These are phyloP conservation scores for Chaetomium sp. DNA, from an alignment of 2,329 filamentous ascomycete genomes.

Conservation along the genomic window DNA sequence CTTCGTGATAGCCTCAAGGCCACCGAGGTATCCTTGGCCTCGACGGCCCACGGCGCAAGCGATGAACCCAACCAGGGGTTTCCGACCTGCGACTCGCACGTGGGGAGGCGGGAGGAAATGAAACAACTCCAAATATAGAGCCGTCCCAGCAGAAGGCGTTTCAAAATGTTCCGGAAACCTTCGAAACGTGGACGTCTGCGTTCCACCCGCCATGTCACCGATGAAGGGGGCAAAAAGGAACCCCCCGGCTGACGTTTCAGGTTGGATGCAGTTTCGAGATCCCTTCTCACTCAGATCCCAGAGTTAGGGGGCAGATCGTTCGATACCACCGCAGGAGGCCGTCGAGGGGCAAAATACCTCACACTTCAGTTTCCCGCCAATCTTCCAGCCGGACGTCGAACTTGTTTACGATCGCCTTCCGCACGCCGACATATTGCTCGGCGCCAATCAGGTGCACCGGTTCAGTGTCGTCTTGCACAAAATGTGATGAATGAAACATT, in stretches of 20 bases:
- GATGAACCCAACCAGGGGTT: neutral
- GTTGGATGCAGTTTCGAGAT: constrained; percentile 7
- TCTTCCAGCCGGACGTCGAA: constrained; percentile 3
- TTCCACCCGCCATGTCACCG: constrained; percentile 9
- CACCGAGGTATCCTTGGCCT: neutral
- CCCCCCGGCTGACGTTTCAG: constrained; percentile 21
- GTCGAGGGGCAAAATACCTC: constrained; percentile 12
- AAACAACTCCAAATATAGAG: constrained; percentile 27
- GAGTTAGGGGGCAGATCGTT: neutral
- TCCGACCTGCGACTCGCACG: constrained; percentile 19
- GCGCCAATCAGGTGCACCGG: constrained; percentile 19
- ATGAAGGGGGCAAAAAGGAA: neutral
- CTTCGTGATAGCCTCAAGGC: neutral
- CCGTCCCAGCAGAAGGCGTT: constrained; percentile 18
- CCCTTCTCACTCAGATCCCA: neutral
- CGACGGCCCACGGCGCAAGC: neutral
- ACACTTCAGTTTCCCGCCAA: neutral
- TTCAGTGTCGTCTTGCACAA: neutral
- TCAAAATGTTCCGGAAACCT: constrained; percentile 28
- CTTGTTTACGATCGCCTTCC: constrained; percentile 23
- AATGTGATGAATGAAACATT: neutral
- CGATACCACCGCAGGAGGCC: neutral
- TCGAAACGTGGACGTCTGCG: constrained; percentile 26
- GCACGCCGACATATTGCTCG: constrained; percentile 8
- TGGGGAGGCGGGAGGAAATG: constrained; percentile 25